Evolutionary conservation across 208 protist genomes (phyloP).

Genomic region (Leishmania mexicana): DNA sequence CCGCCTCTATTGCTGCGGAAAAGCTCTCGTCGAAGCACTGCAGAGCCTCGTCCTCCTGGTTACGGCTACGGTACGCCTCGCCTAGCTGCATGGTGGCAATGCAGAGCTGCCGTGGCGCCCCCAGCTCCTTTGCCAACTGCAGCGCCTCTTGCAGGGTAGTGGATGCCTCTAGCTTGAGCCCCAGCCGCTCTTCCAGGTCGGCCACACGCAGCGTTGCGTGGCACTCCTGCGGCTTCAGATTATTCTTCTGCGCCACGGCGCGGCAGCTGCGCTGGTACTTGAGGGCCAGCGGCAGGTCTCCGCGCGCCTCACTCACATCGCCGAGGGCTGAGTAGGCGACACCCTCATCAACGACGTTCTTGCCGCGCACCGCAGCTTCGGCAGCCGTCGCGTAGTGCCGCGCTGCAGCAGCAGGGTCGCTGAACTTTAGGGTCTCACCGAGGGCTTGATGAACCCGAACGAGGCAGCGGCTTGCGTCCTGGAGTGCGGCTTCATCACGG

Average conservation of each 20-base stretch:
- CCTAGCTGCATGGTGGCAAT: constrained; percentile 84
- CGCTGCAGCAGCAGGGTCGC: constrained; percentile 41
- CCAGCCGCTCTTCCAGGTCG: constrained; percentile 80
- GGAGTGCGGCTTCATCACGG: constrained; percentile 42
- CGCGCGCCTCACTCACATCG: constrained; percentile 67
- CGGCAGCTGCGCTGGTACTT: constrained; percentile 73
- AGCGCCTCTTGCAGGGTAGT: constrained; percentile 68
- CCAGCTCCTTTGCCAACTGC: constrained; percentile 65
- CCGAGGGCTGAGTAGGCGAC: constrained; percentile 72
- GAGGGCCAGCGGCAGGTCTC: constrained; percentile 67
- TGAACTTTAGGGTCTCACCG: constrained; percentile 40
- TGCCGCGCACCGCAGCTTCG: constrained; percentile 42
- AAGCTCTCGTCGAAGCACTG: constrained; percentile 82
- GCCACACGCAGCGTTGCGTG: constrained; percentile 70
- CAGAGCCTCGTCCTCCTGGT: constrained; percentile 62
- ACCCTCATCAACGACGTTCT: constrained; percentile 49
- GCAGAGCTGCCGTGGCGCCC: constrained; percentile 66
- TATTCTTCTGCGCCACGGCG: constrained; percentile 44
- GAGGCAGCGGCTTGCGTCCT: constrained; percentile 54
- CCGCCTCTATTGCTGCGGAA: constrained; percentile 54
- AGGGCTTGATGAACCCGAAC: constrained; percentile 72
- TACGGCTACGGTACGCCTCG: constrained; percentile 59
- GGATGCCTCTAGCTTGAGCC: constrained; percentile 64
- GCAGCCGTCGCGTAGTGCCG: constrained; percentile 59
- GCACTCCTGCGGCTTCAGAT: constrained; percentile 51